Evolutionary conservation across 805 yeast species (phyloP).

Genomic region (Ogataea paradorogensis): DNA sequence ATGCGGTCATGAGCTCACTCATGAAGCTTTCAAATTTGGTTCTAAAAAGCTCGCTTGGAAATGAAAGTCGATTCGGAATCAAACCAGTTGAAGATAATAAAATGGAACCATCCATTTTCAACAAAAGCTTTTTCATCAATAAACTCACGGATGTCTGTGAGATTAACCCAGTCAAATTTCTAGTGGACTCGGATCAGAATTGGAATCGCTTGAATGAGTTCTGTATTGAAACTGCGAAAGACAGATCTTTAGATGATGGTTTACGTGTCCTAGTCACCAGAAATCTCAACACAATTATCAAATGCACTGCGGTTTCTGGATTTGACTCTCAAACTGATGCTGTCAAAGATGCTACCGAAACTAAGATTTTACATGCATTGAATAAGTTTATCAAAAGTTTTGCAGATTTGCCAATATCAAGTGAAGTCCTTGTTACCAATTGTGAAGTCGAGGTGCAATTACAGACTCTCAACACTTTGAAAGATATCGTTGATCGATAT

Average conservation of each 20-base stretch:
- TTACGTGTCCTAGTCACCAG: conserved; percentile 48
- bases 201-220: conserved; percentile 50
- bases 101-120: conserved; percentile 47
- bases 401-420: conserved; percentile 36
- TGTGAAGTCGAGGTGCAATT: conserved; percentile 69
- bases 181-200: conserved; percentile 39
- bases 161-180: conserved; percentile 50
- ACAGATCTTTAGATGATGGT: conserved; percentile 41
- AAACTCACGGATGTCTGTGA: conserved; percentile 51
- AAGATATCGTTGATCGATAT: conserved; percentile 71
- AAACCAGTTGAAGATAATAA: conserved; percentile 21
- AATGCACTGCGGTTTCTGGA: conserved; percentile 39
- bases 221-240: conserved; percentile 44
- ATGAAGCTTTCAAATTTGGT: conserved; percentile 40
- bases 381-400: conserved; percentile 43
- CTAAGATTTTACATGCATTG: conserved; percentile 47
- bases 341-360: conserved; percentile 38
- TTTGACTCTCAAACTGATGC: conserved; percentile 25
- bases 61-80: conserved; percentile 11
- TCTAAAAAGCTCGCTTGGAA: conserved; percentile 7
- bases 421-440: conserved; percentile 45
- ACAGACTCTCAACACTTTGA: conserved; percentile 58
- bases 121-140: conserved; percentile 52
- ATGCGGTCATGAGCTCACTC: conserved; percentile 45
- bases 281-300: conserved; percentile 51